These are phyloP conservation scores for Naganishia friedmannii DNA, from an alignment of 768 basidiomycete genomes.

Conservation along the genomic window DNA sequence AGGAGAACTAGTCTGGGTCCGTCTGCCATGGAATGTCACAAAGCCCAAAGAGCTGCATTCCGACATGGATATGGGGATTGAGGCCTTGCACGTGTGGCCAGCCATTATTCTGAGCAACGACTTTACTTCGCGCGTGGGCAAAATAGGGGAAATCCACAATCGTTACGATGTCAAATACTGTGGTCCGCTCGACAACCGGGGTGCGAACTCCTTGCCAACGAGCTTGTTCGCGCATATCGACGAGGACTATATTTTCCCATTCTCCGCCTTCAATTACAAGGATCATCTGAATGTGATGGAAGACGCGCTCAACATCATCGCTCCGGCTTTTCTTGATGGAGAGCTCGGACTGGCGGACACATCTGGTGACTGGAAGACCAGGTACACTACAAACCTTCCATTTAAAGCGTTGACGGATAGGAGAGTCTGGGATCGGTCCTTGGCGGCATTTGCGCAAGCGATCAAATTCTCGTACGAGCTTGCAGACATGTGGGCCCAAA, in stretches of 20 bases:
- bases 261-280: slow-evolving; percentile 12
- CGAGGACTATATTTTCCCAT: slow-evolving; percentile 18
- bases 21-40: slow-evolving; percentile 6
- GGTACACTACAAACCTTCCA: slow-evolving; percentile 1
- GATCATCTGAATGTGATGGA: slow-evolving; percentile 12
- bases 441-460: slow-evolving; percentile 20
- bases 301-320: slow-evolving; percentile 17
- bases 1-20: slow-evolving; percentile 17
- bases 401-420: slow-evolving; percentile 10
- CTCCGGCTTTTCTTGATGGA: slow-evolving; percentile 14
- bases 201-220: background rate
- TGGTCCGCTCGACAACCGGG: slow-evolving; percentile 20
- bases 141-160: background rate
- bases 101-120: slow-evolving; percentile 12
- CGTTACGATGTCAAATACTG: slow-evolving; percentile 20
- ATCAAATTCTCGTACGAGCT: slow-evolving; percentile 21
- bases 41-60: background rate
- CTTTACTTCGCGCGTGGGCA: background rate
- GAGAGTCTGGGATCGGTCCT: slow-evolving; percentile 6
- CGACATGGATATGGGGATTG: slow-evolving; percentile 16
- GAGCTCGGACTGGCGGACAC: slow-evolving; percentile 11
- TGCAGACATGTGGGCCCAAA: slow-evolving; percentile 22
- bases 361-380: slow-evolving; percentile 7
- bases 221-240: slow-evolving; percentile 17
- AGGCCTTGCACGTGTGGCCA: slow-evolving; percentile 7